Evolutionary conservation across 768 basidiomycete genomes (phyloP).

Genomic region (Rhizopogon sp.): DNA sequence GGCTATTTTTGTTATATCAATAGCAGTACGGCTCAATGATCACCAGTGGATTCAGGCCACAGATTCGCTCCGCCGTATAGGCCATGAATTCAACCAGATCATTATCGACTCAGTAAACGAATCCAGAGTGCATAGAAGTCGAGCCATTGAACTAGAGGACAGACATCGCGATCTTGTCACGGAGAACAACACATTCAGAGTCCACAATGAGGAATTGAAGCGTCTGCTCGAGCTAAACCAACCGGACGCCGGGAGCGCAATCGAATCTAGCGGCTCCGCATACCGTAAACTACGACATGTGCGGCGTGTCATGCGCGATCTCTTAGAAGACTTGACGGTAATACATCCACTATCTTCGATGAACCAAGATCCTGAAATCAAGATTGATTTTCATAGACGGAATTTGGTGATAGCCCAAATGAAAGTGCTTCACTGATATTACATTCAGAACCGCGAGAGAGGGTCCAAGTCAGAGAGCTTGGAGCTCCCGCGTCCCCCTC

Average conservation of each 20-base stretch:
- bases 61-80: slow-evolving; percentile 21
- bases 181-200: slow-evolving; percentile 22
- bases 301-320: slow-evolving; percentile 35
- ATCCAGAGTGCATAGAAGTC: slow-evolving; percentile 15
- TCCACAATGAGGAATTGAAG: slow-evolving; percentile 32
- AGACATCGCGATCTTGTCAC: slow-evolving; percentile 19
- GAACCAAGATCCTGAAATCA: neutral
- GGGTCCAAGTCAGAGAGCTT: neutral
- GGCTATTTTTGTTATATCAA: neutral
- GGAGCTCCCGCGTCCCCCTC: neutral
- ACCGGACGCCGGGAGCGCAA: slow-evolving; percentile 20
- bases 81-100: slow-evolving; percentile 23
- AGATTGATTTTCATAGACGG: neutral
- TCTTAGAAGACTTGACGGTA: slow-evolving; percentile 39
- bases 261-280: slow-evolving; percentile 29
- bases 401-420: neutral
- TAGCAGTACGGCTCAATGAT: neutral
- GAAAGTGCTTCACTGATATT: neutral
- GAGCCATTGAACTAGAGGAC: slow-evolving; percentile 35
- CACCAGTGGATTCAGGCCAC: slow-evolving; percentile 22
- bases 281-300: slow-evolving; percentile 28
- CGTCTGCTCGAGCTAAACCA: slow-evolving; percentile 17
- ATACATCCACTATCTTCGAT: slow-evolving; percentile 4
- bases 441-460: neutral
- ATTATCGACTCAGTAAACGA: slow-evolving; percentile 19